phyloP scores from a whole-genome alignment of 2,329 filamentous ascomycete species.

The Calonectria fujianensis region DNA sequence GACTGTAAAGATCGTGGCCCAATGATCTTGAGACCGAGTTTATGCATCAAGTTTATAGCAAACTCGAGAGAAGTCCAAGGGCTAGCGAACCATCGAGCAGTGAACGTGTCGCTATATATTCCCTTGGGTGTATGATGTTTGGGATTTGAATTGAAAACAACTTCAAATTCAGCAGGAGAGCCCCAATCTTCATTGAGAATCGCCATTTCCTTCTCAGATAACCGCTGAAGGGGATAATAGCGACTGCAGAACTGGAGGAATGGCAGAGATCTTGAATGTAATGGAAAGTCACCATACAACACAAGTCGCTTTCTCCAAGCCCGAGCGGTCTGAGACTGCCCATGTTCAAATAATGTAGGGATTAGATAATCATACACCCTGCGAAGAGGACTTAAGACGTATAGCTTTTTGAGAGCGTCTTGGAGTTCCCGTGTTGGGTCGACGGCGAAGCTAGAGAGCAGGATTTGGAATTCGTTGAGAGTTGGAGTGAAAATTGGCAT shows the following conservation, averaged over 20 bases:
- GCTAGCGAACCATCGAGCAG: slow-evolving; percentile 87
- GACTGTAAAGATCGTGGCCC: slow-evolving; percentile 87
- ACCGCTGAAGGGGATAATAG: slow-evolving; percentile 65
- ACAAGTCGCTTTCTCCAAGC: slow-evolving; percentile 69
- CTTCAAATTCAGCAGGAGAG: not conserved
- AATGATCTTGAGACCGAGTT: slow-evolving; percentile 82
- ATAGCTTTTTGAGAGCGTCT: slow-evolving; percentile 66
- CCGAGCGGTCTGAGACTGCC: slow-evolving; percentile 65
- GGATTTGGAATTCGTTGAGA: slow-evolving; percentile 62
- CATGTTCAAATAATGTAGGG: slow-evolving; percentile 70
- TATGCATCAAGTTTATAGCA: slow-evolving; percentile 80
- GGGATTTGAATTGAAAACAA: not conserved
- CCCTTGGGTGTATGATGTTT: slow-evolving; percentile 39
- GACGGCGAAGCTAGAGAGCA: slow-evolving; percentile 66
- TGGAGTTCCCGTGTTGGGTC: slow-evolving; percentile 62
- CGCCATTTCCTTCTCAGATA: slow-evolving; percentile 62
- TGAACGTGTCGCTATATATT: slow-evolving; percentile 71
- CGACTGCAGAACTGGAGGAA: slow-evolving; percentile 69
- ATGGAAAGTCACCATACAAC: slow-evolving; percentile 65
- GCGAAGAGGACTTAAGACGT: slow-evolving; percentile 65
- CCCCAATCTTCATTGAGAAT: slow-evolving; percentile 41
- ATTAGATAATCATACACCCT: slow-evolving; percentile 71
- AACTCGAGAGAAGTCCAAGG: slow-evolving; percentile 82
- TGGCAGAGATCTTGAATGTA: slow-evolving; percentile 62
- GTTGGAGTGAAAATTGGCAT: slow-evolving; percentile 65